Evolutionary conservation across 2,329 filamentous ascomycete genomes (phyloP).

Genomic region (Verticillium nubilum): DNA sequence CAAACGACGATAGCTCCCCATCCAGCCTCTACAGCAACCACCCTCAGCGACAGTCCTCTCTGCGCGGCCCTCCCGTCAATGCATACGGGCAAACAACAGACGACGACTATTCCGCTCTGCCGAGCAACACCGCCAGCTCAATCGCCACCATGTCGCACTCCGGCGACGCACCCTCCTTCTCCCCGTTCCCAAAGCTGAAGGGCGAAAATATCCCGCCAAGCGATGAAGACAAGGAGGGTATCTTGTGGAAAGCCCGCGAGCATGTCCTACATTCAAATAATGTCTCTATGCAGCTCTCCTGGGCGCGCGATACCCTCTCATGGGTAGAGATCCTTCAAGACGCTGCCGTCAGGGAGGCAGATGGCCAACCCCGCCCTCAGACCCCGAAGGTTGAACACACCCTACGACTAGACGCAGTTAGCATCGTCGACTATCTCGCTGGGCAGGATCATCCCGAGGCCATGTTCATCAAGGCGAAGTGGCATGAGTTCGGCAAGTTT

Average conservation of each 20-base stretch:
- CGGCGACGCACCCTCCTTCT: slow-evolving; percentile 70
- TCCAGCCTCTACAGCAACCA: slow-evolving; percentile 16
- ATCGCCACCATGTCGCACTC: slow-evolving; percentile 32
- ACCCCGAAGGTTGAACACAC: slow-evolving; percentile 89
- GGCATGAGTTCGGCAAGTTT: slow-evolving; percentile 97
- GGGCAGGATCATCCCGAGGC: slow-evolving; percentile 91
- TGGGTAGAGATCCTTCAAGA: slow-evolving; percentile 83
- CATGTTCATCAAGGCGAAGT: slow-evolving; percentile 91
- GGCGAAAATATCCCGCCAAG: slow-evolving; percentile 88
- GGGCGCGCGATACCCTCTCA: slow-evolving; percentile 87
- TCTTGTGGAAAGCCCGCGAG: slow-evolving; percentile 76
- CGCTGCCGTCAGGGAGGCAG: slow-evolving; percentile 61
- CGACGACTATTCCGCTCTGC: slow-evolving; percentile 18
- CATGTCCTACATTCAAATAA: slow-evolving; percentile 90
- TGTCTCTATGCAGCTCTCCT: slow-evolving; percentile 91
- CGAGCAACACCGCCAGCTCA: slow-evolving; percentile 24
- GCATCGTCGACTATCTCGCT: slow-evolving; percentile 84
- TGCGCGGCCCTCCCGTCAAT: slow-evolving; percentile 4
- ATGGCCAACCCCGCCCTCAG: slow-evolving; percentile 44
- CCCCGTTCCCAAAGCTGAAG: slow-evolving; percentile 81
- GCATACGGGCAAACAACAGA: slow-evolving; percentile 19
- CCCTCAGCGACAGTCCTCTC: slow-evolving; percentile 34
- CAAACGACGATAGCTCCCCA: slow-evolving; percentile 21
- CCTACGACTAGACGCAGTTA: slow-evolving; percentile 80
- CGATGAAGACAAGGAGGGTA: slow-evolving; percentile 89